Conservation (phyloP, 805 yeast species). For the Pichia phayaonensis region DNA sequence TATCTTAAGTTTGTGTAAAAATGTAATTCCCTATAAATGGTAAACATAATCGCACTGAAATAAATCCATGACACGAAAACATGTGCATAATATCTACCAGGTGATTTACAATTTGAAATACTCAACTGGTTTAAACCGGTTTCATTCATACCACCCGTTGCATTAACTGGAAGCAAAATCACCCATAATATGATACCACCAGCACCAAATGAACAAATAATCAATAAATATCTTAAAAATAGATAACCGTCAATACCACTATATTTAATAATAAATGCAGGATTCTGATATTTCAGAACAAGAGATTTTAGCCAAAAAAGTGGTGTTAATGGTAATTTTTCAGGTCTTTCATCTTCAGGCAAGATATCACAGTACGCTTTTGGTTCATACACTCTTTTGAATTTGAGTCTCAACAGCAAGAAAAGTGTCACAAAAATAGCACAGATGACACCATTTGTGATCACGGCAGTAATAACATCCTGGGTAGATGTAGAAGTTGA, state of each 20-base stretch:
- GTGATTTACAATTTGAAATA: slow-evolving; percentile 61
- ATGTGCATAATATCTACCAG: slow-evolving; percentile 74
- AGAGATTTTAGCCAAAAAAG: slow-evolving; percentile 64
- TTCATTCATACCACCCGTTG: slow-evolving; percentile 53
- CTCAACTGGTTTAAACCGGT: slow-evolving; percentile 70
- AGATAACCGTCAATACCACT: slow-evolving; percentile 94
- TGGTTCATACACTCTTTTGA: slow-evolving; percentile 77
- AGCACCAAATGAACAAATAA: slow-evolving; percentile 46
- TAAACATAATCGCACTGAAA: slow-evolving; percentile 60
- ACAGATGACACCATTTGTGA: slow-evolving; percentile 61
- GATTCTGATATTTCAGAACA: slow-evolving; percentile 58
- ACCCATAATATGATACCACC: slow-evolving; percentile 54
- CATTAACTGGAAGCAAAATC: slow-evolving; percentile 78
- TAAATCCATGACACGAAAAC: slow-evolving; percentile 74
- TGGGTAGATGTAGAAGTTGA: slow-evolving; percentile 48
- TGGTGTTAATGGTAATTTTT: slow-evolving; percentile 63
- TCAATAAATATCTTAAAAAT: slow-evolving; percentile 67
- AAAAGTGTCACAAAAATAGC: slow-evolving; percentile 55
- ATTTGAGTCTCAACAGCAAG: slow-evolving; percentile 54
- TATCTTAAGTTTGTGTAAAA: slow-evolving; percentile 71
- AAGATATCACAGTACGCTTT: slow-evolving; percentile 58
- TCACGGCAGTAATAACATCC: slow-evolving; percentile 65
- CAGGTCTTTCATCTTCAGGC: slow-evolving; percentile 57
- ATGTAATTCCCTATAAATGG: slow-evolving; percentile 75
- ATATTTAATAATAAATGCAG: slow-evolving; percentile 70